Conservation (phyloP, 2,329 filamentous ascomycete genomes). For the Botrytis squamosa region DNA sequence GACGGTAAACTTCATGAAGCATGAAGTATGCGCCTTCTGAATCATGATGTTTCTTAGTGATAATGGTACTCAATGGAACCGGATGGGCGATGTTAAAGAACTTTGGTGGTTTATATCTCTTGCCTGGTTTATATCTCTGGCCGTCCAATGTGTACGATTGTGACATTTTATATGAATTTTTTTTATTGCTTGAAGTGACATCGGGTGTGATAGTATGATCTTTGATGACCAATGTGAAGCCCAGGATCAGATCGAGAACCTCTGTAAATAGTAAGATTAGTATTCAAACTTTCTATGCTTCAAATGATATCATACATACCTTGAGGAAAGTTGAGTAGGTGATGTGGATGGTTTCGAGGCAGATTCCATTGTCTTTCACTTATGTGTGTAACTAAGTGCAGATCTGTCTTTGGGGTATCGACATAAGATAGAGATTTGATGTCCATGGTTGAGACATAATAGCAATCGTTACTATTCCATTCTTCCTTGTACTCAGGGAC, state of each 20-base stretch:
- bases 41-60: neutral
- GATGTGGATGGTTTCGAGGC: neutral
- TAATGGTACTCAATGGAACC: neutral
- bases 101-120: neutral
- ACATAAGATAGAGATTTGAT: neutral
- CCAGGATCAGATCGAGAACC: neutral
- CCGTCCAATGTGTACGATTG: slow-evolving; percentile 1
- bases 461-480: accelerated
- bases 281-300: neutral
- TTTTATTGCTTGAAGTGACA: neutral
- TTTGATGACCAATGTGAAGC: neutral
- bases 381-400: neutral
- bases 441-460: neutral
- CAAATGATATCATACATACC: neutral
- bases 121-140: neutral
- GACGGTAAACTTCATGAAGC: neutral
- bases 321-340: neutral
- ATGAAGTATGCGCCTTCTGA: neutral
- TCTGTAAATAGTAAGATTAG: neutral
- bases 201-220: neutral
- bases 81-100: accelerated
- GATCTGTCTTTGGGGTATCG: neutral
- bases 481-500: neutral
- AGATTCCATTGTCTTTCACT: neutral
- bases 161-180: neutral